Conservation (phyloP, 2,329 filamentous ascomycete species). For the Botrytis sinoallii region DNA sequence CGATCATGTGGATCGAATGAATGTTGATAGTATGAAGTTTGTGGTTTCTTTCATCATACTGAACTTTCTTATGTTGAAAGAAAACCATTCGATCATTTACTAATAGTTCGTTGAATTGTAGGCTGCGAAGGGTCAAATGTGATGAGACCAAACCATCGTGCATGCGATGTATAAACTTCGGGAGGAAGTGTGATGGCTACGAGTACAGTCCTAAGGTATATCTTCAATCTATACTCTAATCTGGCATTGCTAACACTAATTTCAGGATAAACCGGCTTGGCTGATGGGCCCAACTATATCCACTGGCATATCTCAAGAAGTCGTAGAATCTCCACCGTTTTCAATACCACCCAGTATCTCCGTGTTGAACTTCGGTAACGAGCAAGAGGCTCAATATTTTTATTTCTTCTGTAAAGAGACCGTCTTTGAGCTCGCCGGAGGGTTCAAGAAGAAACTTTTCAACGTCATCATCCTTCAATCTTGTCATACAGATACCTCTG, state of each 20-base stretch:
- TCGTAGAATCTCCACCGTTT: background rate
- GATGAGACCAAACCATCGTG: slow-evolving; percentile 21
- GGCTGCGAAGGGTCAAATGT: slow-evolving; percentile 20
- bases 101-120: background rate
- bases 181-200: slow-evolving; percentile 20
- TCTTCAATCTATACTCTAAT: background rate
- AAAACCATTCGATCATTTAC: background rate
- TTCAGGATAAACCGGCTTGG: slow-evolving; percentile 19
- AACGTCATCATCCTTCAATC: slow-evolving; percentile 26
- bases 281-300: slow-evolving; percentile 15
- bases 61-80: slow-evolving; percentile 10
- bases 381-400: slow-evolving; percentile 29
- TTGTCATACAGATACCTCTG: slow-evolving; percentile 22
- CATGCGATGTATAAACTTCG: slow-evolving; percentile 18
- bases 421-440: slow-evolving; percentile 23
- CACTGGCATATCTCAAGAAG: slow-evolving; percentile 14
- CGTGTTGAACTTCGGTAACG: slow-evolving; percentile 21
- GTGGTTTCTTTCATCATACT: slow-evolving; percentile 20
- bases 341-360: slow-evolving; percentile 6
- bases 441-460: slow-evolving; percentile 24
- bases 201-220: slow-evolving; percentile 19
- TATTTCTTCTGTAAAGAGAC: slow-evolving; percentile 26
- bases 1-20: background rate
- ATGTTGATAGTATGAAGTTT: slow-evolving; percentile 1
- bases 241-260: background rate